These are phyloP conservation scores for Trichoderma harzianum DNA, from an alignment of 2,329 filamentous ascomycete genomes.

Conservation along the genomic window DNA sequence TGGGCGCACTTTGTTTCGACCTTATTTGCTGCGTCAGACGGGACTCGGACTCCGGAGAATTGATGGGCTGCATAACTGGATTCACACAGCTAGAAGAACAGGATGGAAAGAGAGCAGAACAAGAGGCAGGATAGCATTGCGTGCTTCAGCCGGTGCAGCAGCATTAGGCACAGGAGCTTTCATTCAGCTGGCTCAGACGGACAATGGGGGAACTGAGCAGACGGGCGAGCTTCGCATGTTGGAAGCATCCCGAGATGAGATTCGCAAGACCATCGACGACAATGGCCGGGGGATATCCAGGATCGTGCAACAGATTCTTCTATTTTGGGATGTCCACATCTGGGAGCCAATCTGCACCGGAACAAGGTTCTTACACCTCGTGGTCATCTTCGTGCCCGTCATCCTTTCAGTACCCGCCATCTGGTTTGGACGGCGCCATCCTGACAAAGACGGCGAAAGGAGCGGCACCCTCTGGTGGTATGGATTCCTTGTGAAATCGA, in stretches of 20 bases:
- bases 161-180: conserved; percentile 55
- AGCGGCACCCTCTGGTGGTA: conserved; percentile 94
- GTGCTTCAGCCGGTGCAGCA: conserved; percentile 40
- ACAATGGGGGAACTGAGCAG: conserved; percentile 48
- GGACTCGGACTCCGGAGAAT: conserved; percentile 21
- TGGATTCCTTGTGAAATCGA: conserved; percentile 75
- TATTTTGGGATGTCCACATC: conserved; percentile 69
- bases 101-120: conserved; percentile 26
- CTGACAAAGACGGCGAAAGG: conserved; percentile 68
- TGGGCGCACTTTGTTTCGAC: conserved; percentile 37
- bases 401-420: conserved; percentile 74
- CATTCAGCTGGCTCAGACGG: conserved; percentile 54
- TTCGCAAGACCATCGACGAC: conserved; percentile 64
- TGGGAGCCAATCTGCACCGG: conserved; percentile 85
- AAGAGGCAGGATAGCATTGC: conserved; percentile 31
- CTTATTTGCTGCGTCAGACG: conserved; percentile 23
- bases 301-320: conserved; percentile 55
- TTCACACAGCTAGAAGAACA: conserved; percentile 25
- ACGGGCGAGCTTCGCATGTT: conserved; percentile 87
- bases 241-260: conserved; percentile 72
- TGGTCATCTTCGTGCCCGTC: conserved; percentile 87
- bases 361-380: conserved; percentile 80
- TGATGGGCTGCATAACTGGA: conserved; percentile 27
- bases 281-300: conserved; percentile 58
- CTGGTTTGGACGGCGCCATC: conserved; percentile 68